Evolutionary conservation across 2,329 filamentous ascomycete genomes (phyloP).

Genomic region (Talaromyces sp.): DNA sequence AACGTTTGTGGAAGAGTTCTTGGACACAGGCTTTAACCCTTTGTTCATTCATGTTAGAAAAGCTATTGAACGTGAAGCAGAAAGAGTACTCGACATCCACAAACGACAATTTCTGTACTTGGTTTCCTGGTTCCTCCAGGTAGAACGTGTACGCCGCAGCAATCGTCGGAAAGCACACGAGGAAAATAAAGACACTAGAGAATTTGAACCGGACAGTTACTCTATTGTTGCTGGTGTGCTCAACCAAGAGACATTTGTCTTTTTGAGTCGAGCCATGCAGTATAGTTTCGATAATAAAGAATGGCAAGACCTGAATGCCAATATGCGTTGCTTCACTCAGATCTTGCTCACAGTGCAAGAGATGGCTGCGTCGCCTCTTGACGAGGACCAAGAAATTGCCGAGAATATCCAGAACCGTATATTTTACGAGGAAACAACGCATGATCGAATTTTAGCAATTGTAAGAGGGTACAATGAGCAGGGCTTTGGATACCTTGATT

Average conservation of each 20-base stretch:
- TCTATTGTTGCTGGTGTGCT: conserved; percentile 82
- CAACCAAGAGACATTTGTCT: conserved; percentile 91
- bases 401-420: conserved; percentile 95
- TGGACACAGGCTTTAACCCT: conserved; percentile 94
- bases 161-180: conserved; percentile 51
- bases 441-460: conserved; percentile 78
- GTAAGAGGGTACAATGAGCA: conserved; percentile 87
- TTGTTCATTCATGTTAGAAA: conserved; percentile 79
- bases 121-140: conserved; percentile 86
- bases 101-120: conserved; percentile 86
- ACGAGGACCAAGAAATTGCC: conserved; percentile 96
- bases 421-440: conserved; percentile 96
- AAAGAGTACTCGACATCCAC: conserved; percentile 73
- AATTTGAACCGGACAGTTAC: conserved; percentile 67
- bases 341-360: conserved; percentile 88
- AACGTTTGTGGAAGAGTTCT: conserved; percentile 82
- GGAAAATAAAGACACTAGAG: conserved; percentile 46
- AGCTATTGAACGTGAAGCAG: conserved; percentile 82
- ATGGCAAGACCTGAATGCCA: conserved; percentile 80
- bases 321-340: conserved; percentile 92
- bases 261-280: conserved; percentile 78
- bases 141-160: conserved; percentile 68
- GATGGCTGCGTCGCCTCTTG: conserved; percentile 76
- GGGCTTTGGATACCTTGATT: conserved; percentile 87
- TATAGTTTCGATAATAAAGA: conserved; percentile 73